phyloP scores from a whole-genome alignment of 1,284 basidiomycete genomes.

The Microbotryomycetes sp. region DNA sequence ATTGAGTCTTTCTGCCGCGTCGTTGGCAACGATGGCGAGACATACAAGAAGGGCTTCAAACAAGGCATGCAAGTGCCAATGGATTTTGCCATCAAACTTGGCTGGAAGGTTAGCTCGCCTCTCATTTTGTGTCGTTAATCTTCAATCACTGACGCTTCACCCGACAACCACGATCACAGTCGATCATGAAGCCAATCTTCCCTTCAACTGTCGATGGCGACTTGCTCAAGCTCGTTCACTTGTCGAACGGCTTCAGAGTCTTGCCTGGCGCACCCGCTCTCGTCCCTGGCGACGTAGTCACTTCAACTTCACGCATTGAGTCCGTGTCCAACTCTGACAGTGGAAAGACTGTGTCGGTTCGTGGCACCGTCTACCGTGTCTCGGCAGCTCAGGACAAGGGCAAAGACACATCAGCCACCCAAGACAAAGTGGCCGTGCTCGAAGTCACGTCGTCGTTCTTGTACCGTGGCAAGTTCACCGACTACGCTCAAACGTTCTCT shows the following conservation, averaged over 20 bases:
- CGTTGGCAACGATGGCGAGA: constrained; percentile 85
- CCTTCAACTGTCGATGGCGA: constrained; percentile 86
- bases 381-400: constrained; percentile 48
- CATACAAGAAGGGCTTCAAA: constrained; percentile 72
- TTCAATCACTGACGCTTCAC: not conserved
- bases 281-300: constrained; percentile 80
- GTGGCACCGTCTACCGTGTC: constrained; percentile 74
- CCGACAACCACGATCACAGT: constrained; percentile 48
- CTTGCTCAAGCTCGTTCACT: constrained; percentile 88
- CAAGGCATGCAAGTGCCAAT: constrained; percentile 61
- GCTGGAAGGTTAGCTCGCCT: constrained; percentile 71
- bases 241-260: constrained; percentile 92
- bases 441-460: constrained; percentile 94
- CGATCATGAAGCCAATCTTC: constrained; percentile 96
- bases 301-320: constrained; percentile 77
- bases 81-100: constrained; percentile 98
- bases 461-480: constrained; percentile 87
- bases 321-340: constrained; percentile 86
- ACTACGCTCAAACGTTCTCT: constrained; percentile 95
- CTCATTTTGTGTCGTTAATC: not conserved
- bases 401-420: constrained; percentile 43
- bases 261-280: constrained; percentile 70
- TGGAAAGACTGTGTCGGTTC: constrained; percentile 70
- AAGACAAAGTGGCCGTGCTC: constrained; percentile 62
- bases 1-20: constrained; percentile 89